Evolutionary conservation across 1,139 yeast species (phyloP).

Genomic region (Blastobotrys arbuscula): DNA sequence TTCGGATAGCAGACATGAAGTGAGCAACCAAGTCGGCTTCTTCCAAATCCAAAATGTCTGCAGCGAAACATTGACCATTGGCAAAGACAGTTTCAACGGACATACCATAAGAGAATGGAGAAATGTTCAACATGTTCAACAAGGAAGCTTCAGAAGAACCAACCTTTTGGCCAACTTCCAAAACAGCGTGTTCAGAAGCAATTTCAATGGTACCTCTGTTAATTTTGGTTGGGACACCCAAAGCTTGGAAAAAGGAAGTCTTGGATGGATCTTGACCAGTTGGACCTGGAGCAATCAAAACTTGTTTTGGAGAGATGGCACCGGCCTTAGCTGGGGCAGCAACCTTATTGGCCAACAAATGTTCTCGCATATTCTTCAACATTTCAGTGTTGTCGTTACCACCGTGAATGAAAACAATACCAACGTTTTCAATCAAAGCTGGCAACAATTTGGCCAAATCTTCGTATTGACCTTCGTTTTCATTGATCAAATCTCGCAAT

Average conservation of each 20-base stretch:
- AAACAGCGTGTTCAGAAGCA: constrained; percentile 95
- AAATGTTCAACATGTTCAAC: constrained; percentile 98
- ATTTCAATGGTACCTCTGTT: constrained; percentile 99
- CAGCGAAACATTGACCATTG: constrained; percentile 97
- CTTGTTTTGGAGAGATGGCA: constrained; percentile 98
- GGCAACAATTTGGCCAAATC: constrained; percentile 95
- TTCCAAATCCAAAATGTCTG: constrained; percentile 95
- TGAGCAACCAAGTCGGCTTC: constrained; percentile 92
- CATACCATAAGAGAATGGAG: constrained; percentile 99
- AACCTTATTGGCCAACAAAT: constrained; percentile 83
- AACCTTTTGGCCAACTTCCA: constrained; percentile 76
- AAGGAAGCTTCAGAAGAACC: constrained; percentile 99
- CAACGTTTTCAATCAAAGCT: constrained; percentile 94
- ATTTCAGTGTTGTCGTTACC: constrained; percentile 78
- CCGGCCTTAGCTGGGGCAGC: constrained; percentile 99
- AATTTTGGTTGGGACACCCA: constrained; percentile 99
- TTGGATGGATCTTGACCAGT: constrained; percentile 99
- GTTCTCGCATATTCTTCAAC: constrained; percentile 87
- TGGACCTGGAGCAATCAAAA: constrained; percentile 98
- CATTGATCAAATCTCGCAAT: constrained; percentile 89
- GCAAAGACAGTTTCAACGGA: constrained; percentile 95
- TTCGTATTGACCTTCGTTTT: constrained; percentile 70
- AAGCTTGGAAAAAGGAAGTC: constrained; percentile 99
- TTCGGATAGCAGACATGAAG: constrained; percentile 87
- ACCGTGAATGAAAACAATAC: constrained; percentile 97